Conservation (phyloP, 2,329 filamentous ascomycete genomes). For the Talaromyces islandicus region DNA sequence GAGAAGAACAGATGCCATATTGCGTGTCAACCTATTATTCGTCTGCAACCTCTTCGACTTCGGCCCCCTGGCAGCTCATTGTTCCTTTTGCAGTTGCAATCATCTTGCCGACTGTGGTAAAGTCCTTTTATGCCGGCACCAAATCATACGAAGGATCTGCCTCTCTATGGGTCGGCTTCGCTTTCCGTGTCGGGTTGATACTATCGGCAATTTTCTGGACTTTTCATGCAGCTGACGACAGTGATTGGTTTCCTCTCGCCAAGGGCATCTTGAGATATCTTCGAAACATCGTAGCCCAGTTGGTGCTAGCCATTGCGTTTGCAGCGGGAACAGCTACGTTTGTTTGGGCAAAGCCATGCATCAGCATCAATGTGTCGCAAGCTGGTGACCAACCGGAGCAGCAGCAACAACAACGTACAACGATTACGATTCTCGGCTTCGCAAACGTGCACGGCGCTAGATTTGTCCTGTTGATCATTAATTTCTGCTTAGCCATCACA, state of each 20-base stretch:
- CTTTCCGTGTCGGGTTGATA: constrained; percentile 69
- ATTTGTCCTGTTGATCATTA: constrained; percentile 76
- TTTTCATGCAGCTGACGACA: constrained; percentile 76
- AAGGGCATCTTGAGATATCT: constrained; percentile 62
- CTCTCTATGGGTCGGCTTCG: constrained; percentile 74
- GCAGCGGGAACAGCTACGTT: constrained; percentile 81
- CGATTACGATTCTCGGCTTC: constrained; percentile 79
- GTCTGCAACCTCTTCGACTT: constrained; percentile 85
- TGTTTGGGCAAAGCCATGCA: constrained; percentile 76
- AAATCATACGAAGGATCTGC: constrained; percentile 84
- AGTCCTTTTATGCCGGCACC: constrained; percentile 74
- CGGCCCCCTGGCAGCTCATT: constrained; percentile 78
- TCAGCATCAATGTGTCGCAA: constrained; percentile 60
- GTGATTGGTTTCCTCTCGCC: constrained; percentile 68
- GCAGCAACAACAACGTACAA: constrained; percentile 31
- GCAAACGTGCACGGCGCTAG: constrained; percentile 88
- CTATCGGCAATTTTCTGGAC: constrained; percentile 79
- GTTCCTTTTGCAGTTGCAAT: constrained; percentile 72
- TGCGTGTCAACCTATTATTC: constrained; percentile 95
- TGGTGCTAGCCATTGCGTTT: constrained; percentile 71
- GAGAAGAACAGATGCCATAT: constrained; percentile 97
- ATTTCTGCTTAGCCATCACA: constrained; percentile 69
- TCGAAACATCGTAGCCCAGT: constrained; percentile 72
- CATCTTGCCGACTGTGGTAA: constrained; percentile 70
- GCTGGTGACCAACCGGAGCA: constrained; percentile 24